Base-by-base conservation (phyloP, 495 filamentous ascomycete genomes). In the Talaromyces wortmannii region DNA sequence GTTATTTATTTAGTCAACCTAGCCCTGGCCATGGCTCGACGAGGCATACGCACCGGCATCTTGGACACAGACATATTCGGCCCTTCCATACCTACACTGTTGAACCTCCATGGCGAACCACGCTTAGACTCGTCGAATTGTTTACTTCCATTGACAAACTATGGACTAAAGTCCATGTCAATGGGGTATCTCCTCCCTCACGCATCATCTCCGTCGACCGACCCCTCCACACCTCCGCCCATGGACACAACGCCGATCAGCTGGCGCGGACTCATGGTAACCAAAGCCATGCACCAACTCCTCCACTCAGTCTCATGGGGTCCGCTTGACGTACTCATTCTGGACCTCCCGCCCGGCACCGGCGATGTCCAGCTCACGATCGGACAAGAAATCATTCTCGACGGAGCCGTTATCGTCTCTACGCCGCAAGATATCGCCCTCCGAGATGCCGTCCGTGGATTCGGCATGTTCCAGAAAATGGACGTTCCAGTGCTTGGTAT, bases 41-140 rank as follows among this genome's bases (percentile, higher is more conserved):
- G 80, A 33, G 92, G 92, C 42, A 82, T 88, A 47, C 82, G 88
- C 52, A 82, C 85, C 29, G 94, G 94, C 1, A 88, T 99, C 59
- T 81, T 99, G 11, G 94, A 99, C 67, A 88, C 90, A 1, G 94
- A 99, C 68, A 90, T 99, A 65, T 97, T 96, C 67, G 95, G 95
- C 0, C 95, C 94, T 1, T 95, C 89, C 2, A 89, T 99, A 55
- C 94, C 94, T 3, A 96, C 90, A 2, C 78, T 99, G 1, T 79
- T 98, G 56, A 84, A 91, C 65, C 78, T 97, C 12, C 82, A 81
- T 3, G 83, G 82, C 23, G 81, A 91, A 67, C 89, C 90, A 10
- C 74, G 82, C 30, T 75, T 94, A 46, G 82, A 84, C 42, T 66
- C 78, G 17, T 75, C 86, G 56, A 88, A 95, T 67, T 87, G 88